phyloP scores from a whole-genome alignment of 148 eudicot species.

The Rhododendron mucronatum region DNA sequence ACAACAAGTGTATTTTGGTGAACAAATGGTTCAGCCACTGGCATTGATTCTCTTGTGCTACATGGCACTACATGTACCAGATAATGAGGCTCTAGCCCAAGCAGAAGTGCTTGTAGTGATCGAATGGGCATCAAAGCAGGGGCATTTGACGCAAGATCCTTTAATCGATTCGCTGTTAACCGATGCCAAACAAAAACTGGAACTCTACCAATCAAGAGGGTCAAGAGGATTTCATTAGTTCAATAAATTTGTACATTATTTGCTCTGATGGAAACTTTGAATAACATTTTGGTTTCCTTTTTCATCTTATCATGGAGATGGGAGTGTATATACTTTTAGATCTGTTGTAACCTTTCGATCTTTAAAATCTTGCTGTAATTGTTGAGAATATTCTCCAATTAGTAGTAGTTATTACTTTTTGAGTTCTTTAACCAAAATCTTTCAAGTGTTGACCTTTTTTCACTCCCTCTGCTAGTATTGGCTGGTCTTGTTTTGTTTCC shows the following conservation, averaged over 20 bases:
- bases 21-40: constrained; percentile 48
- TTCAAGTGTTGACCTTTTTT: background rate
- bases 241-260: background rate
- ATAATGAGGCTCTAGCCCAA: constrained; percentile 50
- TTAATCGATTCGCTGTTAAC: constrained; percentile 32
- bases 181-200: constrained; percentile 60
- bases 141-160: constrained; percentile 38
- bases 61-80: constrained; percentile 59
- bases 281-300: background rate
- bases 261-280: background rate
- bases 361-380: background rate
- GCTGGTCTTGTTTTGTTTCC: background rate
- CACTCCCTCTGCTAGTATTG: background rate
- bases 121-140: constrained; percentile 75
- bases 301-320: background rate
- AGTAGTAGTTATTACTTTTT: background rate
- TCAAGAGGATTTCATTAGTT: constrained; percentile 40
- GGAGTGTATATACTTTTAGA: constrained; percentile 15
- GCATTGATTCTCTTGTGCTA: constrained; percentile 53
- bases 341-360: background rate
- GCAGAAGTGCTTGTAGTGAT: constrained; percentile 56
- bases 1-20: constrained; percentile 66
- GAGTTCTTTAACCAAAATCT: background rate
- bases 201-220: constrained; percentile 71
- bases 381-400: background rate